Evolutionary conservation across 495 filamentous ascomycete species (phyloP), one percentile per base, ranked within the genome.

Genomic region (Cairneyella variabilis): DNA sequence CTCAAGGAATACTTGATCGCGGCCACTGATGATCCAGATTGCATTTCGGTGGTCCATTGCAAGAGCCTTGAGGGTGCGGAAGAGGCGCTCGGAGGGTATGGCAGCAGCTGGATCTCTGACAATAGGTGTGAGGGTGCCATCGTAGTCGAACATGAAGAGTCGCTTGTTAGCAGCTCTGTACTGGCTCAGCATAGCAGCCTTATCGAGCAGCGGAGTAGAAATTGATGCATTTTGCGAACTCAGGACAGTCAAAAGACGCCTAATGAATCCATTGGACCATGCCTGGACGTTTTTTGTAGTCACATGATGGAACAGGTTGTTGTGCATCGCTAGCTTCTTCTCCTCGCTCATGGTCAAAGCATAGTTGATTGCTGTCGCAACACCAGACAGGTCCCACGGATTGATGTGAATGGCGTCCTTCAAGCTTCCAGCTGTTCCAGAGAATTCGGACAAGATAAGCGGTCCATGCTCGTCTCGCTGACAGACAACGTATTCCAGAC

Each of bases 111-210:
- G 95, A 57, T 97, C 89, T 50, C 83, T 82, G 22, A 97, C 91
- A 58, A 98, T 97, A 1, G 90, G 90, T 0, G 95, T 96, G n/a
- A 98, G 80, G 0, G 93, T 98, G 42, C 93, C 93, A 67, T 98
- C 93, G 63, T 97, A 98, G 73, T 98, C 93, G 61, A 97, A 96
- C 86, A 98, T 90, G 69, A 97, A 95, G 2, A 98, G 72, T 26
- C 92, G 83, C 69, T 83, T 85, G 37, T 69, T 69, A 16, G 89
- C 80, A 40, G 78, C 73, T 54, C 82, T 79, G 64, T 95, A 96
- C 54, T 83, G 83, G 46, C 73, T 76, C 36, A 92, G 68, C 49
- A 96, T 66, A 58, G 78, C 71, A 14, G 80, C 71, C 18, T 80
- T 80, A 68, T 97, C 90, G 16, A 97, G 80, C 1, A 85, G 75